Evolutionary conservation across 78 protist genomes (phyloP), one percentile per base, ranked within the genome.

Genomic region (Bigelowiella natans): DNA sequence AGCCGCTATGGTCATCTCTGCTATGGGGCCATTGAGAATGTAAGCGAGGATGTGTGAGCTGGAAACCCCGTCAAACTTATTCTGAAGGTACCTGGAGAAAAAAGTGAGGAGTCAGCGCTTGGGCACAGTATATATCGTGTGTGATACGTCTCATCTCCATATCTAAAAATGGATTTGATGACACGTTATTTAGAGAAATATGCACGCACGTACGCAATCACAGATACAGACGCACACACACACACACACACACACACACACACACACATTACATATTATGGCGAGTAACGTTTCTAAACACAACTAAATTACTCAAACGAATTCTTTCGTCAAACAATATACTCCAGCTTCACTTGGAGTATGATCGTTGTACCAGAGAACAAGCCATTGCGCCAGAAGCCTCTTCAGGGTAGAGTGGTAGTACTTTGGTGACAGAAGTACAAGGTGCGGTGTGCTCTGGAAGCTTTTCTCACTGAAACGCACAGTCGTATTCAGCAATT

Each of bases 391-490:
- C n/a, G 90, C 90, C 90, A 91, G 39, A 18, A 63, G 0, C 36
- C 83, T 89, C 90, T 36, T 86, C 83, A 91, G 26, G 29, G 29
- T 1, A n/a, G 64, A 0, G 1, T 26, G 18, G 90, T 87, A 91
- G 86, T 31, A 91, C 31, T 51, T 88, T 1, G 0, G 29, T 73
- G 86, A 39, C 37, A 91, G 89, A 36, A 91, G 64, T 7, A 31
- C 39, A 26, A 88, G 31, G 83, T 91, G 93, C 7, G 93, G 93
- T 31, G 82, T 34, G n/a, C 38, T 39, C 51, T 91, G 93, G n/a
- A 91, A 85, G 2, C 89, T 36, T 28, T 36, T 40, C 28, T 0
- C 2, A 7, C 1, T 29, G 90, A 87, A 73, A 18, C 95, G n/a
- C n/a, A n/a, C n/a, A n/a, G n/a, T n/a, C n/a, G n/a, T n/a, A n/a